Evolutionary conservation across 305 asterid genomes (phyloP).

Genomic region (Fraxinus platypoda): DNA sequence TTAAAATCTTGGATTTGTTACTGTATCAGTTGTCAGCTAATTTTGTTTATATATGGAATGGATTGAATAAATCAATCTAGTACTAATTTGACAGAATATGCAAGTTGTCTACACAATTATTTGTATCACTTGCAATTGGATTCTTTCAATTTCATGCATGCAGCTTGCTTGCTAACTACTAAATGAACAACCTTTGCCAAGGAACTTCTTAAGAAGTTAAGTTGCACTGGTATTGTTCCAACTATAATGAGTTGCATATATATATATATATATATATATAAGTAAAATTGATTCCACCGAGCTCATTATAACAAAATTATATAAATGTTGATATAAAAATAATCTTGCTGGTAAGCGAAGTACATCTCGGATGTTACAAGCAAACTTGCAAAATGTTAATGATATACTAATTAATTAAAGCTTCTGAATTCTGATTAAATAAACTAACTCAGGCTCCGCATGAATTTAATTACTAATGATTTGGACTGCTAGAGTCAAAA

Average conservation of each 20-base stretch:
- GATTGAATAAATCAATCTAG: neutral
- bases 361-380: neutral
- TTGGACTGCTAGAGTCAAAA: conserved; percentile 35
- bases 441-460: neutral
- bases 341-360: neutral
- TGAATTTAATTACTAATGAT: conserved; percentile 6
- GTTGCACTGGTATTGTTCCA: neutral
- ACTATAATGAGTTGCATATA: no score
- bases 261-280: neutral
- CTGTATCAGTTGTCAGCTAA: neutral
- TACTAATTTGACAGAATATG: neutral
- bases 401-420: neutral
- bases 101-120: neutral
- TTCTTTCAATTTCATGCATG: neutral
- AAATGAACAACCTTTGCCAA: neutral
- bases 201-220: no score
- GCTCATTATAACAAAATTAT: neutral
- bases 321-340: neutral
- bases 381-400: neutral
- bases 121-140: neutral
- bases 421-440: neutral
- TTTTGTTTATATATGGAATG: neutral
- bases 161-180: neutral
- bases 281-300: neutral
- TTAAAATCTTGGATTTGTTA: no score